Evolutionary conservation across 2,329 filamentous ascomycete species (phyloP).

Genomic region (Colletotrichum sp.): DNA sequence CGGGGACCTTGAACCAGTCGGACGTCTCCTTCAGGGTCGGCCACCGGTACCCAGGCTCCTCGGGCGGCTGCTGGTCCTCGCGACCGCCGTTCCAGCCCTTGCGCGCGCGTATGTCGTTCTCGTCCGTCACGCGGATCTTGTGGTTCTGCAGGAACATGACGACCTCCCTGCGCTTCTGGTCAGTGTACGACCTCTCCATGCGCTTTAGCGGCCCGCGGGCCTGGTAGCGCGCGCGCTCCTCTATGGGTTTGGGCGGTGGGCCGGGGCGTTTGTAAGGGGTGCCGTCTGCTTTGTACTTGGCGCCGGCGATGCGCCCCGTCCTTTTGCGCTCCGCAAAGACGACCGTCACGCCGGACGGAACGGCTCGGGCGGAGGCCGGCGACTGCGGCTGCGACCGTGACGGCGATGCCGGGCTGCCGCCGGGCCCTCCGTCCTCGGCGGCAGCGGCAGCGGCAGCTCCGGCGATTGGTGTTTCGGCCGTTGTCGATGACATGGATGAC

Average conservation of each 20-base stretch:
- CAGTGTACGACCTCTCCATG: background rate
- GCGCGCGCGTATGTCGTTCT: background rate
- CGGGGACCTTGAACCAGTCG: constrained; percentile 2
- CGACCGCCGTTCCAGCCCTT: background rate
- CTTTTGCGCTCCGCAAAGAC: background rate
- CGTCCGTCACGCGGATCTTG: background rate
- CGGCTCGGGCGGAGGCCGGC: background rate
- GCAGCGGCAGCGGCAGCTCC: background rate
- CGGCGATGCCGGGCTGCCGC: background rate
- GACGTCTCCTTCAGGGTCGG: background rate
- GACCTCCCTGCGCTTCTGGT: background rate
- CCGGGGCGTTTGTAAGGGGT: background rate
- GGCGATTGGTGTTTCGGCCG: background rate
- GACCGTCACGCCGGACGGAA: background rate
- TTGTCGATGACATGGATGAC: background rate
- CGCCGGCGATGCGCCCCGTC: background rate
- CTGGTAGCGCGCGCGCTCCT: background rate
- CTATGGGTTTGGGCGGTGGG: background rate
- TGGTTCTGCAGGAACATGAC: background rate
- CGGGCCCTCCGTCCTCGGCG: background rate
- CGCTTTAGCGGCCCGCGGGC: background rate
- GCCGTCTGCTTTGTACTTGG: constrained; percentile 5
- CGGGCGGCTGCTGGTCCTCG: background rate
- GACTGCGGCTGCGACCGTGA: background rate
- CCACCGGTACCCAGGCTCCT: background rate